Evolutionary conservation across 768 basidiomycete genomes (phyloP).

Genomic region (Paxillus rubicundulus): DNA sequence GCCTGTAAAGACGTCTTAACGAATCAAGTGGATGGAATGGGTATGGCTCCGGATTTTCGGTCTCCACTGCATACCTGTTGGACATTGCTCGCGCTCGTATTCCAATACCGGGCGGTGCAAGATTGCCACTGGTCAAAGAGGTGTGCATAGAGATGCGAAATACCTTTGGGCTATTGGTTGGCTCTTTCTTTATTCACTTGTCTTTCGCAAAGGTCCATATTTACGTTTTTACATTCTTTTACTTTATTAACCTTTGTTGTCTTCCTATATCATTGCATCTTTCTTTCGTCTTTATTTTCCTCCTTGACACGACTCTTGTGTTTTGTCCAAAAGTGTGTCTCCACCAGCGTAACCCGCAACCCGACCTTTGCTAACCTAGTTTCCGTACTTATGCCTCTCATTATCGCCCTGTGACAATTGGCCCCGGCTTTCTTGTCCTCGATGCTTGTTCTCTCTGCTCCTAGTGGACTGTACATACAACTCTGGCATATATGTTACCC

Average conservation of each 20-base stretch:
- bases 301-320: conserved; percentile 27
- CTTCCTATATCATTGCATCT: conserved; percentile 21
- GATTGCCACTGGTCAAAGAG: neutral
- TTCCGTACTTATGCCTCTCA: conserved; percentile 28
- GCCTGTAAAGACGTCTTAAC: conserved; percentile 29
- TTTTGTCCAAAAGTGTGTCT: conserved; percentile 21
- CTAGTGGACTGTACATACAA: conserved; percentile 20
- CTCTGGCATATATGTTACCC: conserved; percentile 23
- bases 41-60: conserved; percentile 43
- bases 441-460: conserved; percentile 20
- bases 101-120: conserved; percentile 9
- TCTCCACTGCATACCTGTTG: conserved; percentile 7
- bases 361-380: conserved; percentile 23
- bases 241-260: conserved; percentile 33
- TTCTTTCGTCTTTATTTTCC: conserved; percentile 36
- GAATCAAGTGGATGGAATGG: conserved; percentile 43
- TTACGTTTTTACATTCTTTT: conserved; percentile 23
- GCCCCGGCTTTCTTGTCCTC: conserved; percentile 19
- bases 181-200: conserved; percentile 50
- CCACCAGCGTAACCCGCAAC: conserved; percentile 22
- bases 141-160: conserved; percentile 19
- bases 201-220: conserved; percentile 31
- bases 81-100: conserved; percentile 7
- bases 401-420: conserved; percentile 27
- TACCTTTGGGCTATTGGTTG: conserved; percentile 63